Evolutionary conservation across 768 basidiomycete genomes (phyloP), one percentile per base, ranked within the genome.

Genomic region (Leccinum arenicola): DNA sequence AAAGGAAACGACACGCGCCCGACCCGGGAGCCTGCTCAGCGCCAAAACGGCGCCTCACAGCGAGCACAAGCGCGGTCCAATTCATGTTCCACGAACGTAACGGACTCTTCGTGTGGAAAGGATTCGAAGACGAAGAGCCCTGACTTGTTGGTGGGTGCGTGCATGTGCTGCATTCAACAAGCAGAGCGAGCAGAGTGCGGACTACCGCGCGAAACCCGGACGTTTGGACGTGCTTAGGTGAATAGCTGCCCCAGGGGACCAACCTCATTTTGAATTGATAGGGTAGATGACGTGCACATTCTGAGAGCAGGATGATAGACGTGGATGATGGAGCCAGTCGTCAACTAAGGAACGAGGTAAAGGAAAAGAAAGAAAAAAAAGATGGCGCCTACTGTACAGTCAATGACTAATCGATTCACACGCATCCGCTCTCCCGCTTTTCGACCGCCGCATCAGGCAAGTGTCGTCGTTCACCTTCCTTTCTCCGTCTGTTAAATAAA

Each of bases 71-170:
- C 40, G 65, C 66, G 60, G 73, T 67, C 72, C 66, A 61, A 60
- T 84, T 60, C 61, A 75, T 87, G 62, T 87, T 82, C 85, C 86
- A 87, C 79, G 76, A 83, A 82, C 85, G 85, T 87, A 87, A 87
- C 86, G 86, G 82, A 77, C 80, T 78, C 80, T 75, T 68, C 77
- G 74, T 74, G 75, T 83, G 40, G 43, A 66, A 40, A 19, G 1
- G 15, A 17, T 4, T 57, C 67, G 40, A 68, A 64, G 70, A 76
- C 78, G 76, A 74, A 61, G 78, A 75, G 78, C 81, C 86, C 86
- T 87, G 86, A 87, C 86, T 83, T 75, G 78, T 27, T 27, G 27
- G 27, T 27, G 27, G 27, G 27, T 27, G 27, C 27, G 1, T 25
- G 25, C 25, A 25, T 25, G 25, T 25, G 25, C 25, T 25, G 6